phyloP scores from a whole-genome alignment of 306 rosid species.

The Quercus engelmannii region DNA sequence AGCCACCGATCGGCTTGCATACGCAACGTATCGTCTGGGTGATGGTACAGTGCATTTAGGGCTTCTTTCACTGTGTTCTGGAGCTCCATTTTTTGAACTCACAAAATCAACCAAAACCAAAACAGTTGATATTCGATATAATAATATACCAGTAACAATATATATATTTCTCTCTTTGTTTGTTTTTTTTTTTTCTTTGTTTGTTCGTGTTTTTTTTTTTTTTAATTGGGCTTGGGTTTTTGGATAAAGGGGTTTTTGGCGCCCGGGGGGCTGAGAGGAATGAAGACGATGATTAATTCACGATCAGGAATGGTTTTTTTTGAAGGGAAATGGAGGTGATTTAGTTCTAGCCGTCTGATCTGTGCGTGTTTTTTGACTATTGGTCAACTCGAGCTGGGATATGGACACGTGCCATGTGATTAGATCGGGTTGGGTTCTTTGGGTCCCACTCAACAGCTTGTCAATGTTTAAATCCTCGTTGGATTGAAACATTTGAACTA shows the following conservation, averaged over 20 bases:
- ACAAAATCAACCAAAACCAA: not conserved
- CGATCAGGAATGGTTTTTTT: constrained; percentile 1
- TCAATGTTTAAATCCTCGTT: constrained; percentile 11
- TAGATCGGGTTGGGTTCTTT: not conserved
- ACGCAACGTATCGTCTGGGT: constrained; percentile 86
- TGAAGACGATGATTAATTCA: constrained; percentile 10
- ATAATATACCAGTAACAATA: too few relatives aligned
- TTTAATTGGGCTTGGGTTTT: constrained; percentile 11
- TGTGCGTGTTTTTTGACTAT: constrained; percentile 8
- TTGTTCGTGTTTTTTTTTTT: not conserved
- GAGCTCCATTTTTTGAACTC: constrained; percentile 73
- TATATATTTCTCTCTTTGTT: not conserved
- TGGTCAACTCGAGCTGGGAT: not conserved
- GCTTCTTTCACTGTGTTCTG: constrained; percentile 94
- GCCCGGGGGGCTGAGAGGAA: constrained; percentile 42
- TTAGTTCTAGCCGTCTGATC: constrained; percentile 37
- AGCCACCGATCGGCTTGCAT: constrained; percentile 98
- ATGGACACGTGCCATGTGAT: constrained; percentile 39
- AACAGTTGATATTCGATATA: constrained; percentile 20
- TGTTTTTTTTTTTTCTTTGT: constrained; percentile 9
- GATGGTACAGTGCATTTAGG: constrained; percentile 99
- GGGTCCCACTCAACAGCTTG: constrained; percentile 29
- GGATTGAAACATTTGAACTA: not conserved
- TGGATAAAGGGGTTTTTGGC: constrained; percentile 71
- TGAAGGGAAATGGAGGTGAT: not conserved